These are phyloP conservation scores for Pseudogymnoascus sp. DNA, from an alignment of 2,329 filamentous ascomycete genomes.

Conservation along the genomic window DNA sequence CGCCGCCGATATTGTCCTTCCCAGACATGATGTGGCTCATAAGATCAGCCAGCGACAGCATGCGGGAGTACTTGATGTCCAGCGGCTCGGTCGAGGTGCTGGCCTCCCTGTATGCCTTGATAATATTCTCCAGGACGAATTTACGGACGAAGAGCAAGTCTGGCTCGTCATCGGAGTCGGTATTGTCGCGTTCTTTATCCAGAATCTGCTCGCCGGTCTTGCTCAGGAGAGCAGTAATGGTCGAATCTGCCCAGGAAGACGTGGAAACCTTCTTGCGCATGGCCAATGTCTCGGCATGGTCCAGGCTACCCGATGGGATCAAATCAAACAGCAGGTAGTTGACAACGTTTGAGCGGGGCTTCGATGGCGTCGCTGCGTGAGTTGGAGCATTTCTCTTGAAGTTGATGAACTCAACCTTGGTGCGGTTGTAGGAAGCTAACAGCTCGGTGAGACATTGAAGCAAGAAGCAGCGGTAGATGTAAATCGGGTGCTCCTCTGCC, in stretches of 20 bases:
- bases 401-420: constrained; percentile 98
- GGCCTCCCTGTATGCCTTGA: constrained; percentile 88
- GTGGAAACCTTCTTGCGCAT: constrained; percentile 82
- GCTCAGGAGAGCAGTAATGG: constrained; percentile 77
- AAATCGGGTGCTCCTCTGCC: constrained; percentile 86
- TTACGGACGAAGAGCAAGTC: constrained; percentile 87
- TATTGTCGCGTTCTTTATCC: constrained; percentile 49
- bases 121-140: constrained; percentile 87
- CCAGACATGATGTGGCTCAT: constrained; percentile 89
- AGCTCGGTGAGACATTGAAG: constrained; percentile 88
- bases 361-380: constrained; percentile 75
- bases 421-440: constrained; percentile 82
- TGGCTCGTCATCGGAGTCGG: constrained; percentile 66
- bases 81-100: constrained; percentile 69
- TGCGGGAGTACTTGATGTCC: constrained; percentile 77
- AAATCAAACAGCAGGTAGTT: constrained; percentile 88
- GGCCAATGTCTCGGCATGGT: constrained; percentile 64
- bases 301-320: constrained; percentile 53
- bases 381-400: constrained; percentile 89
- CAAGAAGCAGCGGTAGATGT: constrained; percentile 92
- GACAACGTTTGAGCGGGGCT: constrained; percentile 83
- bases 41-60: constrained; percentile 81
- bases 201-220: constrained; percentile 74
- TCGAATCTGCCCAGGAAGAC: constrained; percentile 75
- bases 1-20: constrained; percentile 55